phyloP scores from a whole-genome alignment of 2,329 filamentous ascomycete species.

The Rutstroemia sp. region DNA sequence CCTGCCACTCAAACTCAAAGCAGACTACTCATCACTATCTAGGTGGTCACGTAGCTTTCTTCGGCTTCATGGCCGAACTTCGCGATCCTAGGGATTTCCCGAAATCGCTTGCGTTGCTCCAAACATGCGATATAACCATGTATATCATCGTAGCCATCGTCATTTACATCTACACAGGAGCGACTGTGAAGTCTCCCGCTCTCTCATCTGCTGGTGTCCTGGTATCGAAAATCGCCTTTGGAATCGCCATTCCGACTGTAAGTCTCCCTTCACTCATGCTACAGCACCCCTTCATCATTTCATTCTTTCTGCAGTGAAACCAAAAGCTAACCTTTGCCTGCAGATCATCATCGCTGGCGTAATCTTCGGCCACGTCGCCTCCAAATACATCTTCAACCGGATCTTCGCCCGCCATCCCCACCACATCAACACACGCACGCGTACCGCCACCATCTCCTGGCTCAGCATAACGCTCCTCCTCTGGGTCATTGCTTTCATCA shows the following conservation, averaged over 20 bases:
- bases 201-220: conserved; percentile 47
- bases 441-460: conserved; percentile 48
- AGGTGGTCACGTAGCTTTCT: conserved; percentile 51
- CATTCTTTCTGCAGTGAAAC: not conserved
- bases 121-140: conserved; percentile 49
- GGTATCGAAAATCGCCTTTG: conserved; percentile 58
- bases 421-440: conserved; percentile 35
- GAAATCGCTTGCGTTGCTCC: conserved; percentile 50
- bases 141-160: conserved; percentile 45
- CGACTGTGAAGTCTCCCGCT: conserved; percentile 55
- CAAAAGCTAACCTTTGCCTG: not conserved
- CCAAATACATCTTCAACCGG: conserved; percentile 58
- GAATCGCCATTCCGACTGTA: conserved; percentile 55
- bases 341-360: conserved; percentile 61
- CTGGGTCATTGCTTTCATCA: conserved; percentile 58
- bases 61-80: conserved; percentile 52
- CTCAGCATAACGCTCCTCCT: conserved; percentile 43
- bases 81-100: conserved; percentile 46
- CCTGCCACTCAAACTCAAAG: not conserved
- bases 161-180: conserved; percentile 60
- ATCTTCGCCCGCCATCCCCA: conserved; percentile 44
- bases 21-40: not conserved
- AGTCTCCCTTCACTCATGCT: not conserved
- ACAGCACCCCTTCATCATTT: not conserved
- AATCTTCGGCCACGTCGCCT: conserved; percentile 60